Evolutionary conservation across 148 eudicot species (phyloP).

Genomic region (Dysphania ambrosioides): DNA sequence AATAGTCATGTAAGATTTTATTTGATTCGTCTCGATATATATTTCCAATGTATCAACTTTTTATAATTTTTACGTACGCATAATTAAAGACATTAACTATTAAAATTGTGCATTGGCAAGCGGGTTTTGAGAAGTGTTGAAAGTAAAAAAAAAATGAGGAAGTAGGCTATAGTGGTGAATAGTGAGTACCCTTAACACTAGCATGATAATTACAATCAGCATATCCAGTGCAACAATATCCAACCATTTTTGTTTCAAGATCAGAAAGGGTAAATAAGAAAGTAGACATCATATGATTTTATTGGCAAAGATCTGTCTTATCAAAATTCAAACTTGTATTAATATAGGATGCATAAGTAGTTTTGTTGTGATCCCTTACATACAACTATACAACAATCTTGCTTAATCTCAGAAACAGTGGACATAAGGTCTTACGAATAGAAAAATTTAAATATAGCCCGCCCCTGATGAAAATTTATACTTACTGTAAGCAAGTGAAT

Average conservation of each 20-base stretch:
- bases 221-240: neutral
- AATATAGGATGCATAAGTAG: slow-evolving; percentile 7
- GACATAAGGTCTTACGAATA: neutral
- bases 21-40: too few relatives aligned
- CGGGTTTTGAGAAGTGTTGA: too few relatives aligned
- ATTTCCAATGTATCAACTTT: too few relatives aligned
- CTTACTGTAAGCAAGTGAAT: slow-evolving; percentile 15
- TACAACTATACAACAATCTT: slow-evolving; percentile 18
- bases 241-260: neutral
- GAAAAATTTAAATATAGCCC: neutral
- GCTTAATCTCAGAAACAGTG: slow-evolving; percentile 1
- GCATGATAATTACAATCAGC: neutral
- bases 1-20: too few relatives aligned
- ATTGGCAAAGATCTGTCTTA: neutral
- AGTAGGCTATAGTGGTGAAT: too few relatives aligned
- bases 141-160: too few relatives aligned
- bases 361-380: slow-evolving; percentile 6
- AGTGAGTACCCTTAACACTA: neutral
- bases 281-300: neutral
- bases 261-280: neutral
- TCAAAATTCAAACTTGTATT: slow-evolving; percentile 9
- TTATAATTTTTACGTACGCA: too few relatives aligned
- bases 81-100: too few relatives aligned
- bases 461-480: neutral
- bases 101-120: too few relatives aligned